Conservation (phyloP, 768 basidiomycete species). For the Leucocoprinus sp. region DNA sequence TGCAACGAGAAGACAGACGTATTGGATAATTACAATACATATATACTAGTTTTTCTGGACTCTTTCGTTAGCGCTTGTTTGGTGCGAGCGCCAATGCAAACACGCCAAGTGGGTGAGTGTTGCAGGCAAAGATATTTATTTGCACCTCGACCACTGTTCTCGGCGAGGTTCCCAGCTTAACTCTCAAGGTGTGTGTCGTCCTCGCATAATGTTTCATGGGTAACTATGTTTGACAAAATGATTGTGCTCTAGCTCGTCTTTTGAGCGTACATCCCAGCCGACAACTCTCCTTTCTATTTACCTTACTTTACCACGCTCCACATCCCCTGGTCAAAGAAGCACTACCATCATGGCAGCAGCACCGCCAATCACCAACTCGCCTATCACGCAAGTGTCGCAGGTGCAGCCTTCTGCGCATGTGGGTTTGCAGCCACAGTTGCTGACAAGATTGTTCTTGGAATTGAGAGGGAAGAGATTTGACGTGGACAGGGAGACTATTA, state of each 20-base stretch:
- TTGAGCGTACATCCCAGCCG: background rate
- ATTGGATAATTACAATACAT: slow-evolving; percentile 8
- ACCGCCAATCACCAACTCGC: slow-evolving; percentile 31
- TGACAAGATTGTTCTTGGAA: slow-evolving; percentile 86
- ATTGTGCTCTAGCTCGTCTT: too few species aligned
- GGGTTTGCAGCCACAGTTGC: slow-evolving; percentile 76
- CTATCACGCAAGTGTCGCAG: slow-evolving; percentile 56
- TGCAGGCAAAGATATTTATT: too few species aligned
- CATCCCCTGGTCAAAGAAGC: background rate
- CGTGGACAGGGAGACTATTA: slow-evolving; percentile 94
- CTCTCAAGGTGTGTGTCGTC: too few species aligned
- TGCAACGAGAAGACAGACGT: slow-evolving; percentile 9
- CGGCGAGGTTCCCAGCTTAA: too few species aligned
- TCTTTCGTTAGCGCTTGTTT: too few species aligned
- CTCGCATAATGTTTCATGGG: too few species aligned
- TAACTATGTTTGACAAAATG: too few species aligned
- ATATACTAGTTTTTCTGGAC: slow-evolving; percentile 10
- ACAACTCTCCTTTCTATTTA: background rate
- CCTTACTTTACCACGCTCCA: too few species aligned
- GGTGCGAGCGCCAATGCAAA: slow-evolving; percentile 8
- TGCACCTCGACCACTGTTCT: too few species aligned
- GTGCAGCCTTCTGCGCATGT: slow-evolving; percentile 57
- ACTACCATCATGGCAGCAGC: slow-evolving; percentile 6
- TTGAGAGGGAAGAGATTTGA: slow-evolving; percentile 86
- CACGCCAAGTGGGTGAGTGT: slow-evolving; percentile 1